phyloP scores from a whole-genome alignment of 805 yeast species.

The Candida sakaeoensis region DNA sequence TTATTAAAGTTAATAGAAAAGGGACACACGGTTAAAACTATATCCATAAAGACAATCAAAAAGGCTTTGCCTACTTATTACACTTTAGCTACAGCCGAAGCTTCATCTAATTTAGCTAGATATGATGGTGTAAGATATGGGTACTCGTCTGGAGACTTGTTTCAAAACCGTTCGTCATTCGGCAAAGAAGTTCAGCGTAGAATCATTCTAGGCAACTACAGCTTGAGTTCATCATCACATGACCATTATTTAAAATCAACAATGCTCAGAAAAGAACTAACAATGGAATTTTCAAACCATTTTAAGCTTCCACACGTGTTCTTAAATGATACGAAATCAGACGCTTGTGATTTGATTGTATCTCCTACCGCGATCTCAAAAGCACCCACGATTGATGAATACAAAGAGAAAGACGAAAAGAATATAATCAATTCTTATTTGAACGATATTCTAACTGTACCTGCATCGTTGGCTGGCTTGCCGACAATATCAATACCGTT shows the following conservation, averaged over 20 bases:
- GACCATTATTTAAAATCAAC: slow-evolving; percentile 80
- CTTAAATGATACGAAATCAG: background rate
- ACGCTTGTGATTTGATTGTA: slow-evolving; percentile 56
- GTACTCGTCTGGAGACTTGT: slow-evolving; percentile 31
- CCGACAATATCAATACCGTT: slow-evolving; percentile 83
- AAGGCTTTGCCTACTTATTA: slow-evolving; percentile 76
- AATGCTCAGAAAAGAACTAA: slow-evolving; percentile 54
- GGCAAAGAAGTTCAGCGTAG: slow-evolving; percentile 84
- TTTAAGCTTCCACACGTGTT: slow-evolving; percentile 51
- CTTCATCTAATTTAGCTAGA: slow-evolving; percentile 85
- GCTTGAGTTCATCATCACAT: slow-evolving; percentile 69
- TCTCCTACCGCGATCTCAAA: slow-evolving; percentile 65
- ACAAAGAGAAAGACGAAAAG: slow-evolving; percentile 26
- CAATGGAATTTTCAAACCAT: slow-evolving; percentile 59
- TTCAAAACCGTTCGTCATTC: slow-evolving; percentile 63
- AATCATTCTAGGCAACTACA: slow-evolving; percentile 81
- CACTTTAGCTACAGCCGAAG: slow-evolving; percentile 88
- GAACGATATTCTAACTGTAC: slow-evolving; percentile 84
- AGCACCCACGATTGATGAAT: slow-evolving; percentile 55
- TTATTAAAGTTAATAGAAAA: slow-evolving; percentile 40
- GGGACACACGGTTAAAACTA: slow-evolving; percentile 55
- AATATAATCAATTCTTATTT: slow-evolving; percentile 61
- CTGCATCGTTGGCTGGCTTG: slow-evolving; percentile 86
- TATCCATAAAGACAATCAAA: slow-evolving; percentile 69
- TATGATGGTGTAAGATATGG: slow-evolving; percentile 93